Evolutionary conservation across 768 basidiomycete species (phyloP).

Genomic region (Leccinum rimulosum): DNA sequence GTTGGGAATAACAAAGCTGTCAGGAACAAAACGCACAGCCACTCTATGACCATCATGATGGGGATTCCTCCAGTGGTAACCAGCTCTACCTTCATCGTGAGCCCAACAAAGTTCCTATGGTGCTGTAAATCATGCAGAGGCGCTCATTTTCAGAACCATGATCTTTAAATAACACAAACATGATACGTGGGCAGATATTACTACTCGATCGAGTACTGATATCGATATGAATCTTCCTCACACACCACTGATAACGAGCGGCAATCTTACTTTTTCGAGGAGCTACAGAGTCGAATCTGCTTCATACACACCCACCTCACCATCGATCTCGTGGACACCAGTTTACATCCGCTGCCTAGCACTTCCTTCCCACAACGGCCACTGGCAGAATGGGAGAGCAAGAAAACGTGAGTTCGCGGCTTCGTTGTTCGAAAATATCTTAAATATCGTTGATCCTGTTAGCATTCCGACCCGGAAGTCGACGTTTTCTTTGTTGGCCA

Average conservation of each 20-base stretch:
- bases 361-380: not conserved
- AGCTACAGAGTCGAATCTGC: not conserved
- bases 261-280: not conserved
- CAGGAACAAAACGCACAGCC: slow-evolving; percentile 10
- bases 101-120: not conserved
- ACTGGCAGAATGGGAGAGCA: slow-evolving; percentile 16
- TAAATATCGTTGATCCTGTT: slow-evolving; percentile 4
- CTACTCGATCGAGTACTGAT: slow-evolving; percentile 15
- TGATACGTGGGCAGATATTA: not conserved
- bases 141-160: not conserved
- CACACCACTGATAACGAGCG: slow-evolving; percentile 6
- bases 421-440: not conserved
- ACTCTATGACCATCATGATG: not conserved
- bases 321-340: not conserved
- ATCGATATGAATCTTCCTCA: slow-evolving; percentile 30
- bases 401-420: slow-evolving; percentile 9
- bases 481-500: slow-evolving; percentile 25
- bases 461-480: slow-evolving; percentile 8
- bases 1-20: not conserved
- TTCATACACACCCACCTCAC: not conserved
- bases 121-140: not conserved
- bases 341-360: not conserved
- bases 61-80: no score
- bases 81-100: not conserved
- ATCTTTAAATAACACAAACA: slow-evolving; percentile 15